Base-by-base conservation (phyloP, 768 basidiomycete species). In the Cystobasidium tubakii region DNA sequence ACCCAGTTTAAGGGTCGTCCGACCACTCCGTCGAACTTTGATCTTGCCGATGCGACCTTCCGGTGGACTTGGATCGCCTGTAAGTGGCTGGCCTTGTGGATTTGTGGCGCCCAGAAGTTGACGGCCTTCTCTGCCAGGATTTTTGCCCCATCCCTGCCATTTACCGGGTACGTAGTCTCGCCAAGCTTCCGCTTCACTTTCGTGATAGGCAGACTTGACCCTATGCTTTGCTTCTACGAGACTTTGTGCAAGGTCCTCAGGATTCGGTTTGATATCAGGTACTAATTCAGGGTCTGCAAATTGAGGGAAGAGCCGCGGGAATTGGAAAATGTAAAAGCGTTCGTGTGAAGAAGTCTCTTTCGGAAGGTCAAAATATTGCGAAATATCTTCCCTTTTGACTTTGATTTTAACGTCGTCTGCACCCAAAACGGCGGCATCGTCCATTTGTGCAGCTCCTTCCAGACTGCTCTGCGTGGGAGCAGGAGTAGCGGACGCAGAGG, bases 291-390 rank as follows among this genome's bases (percentile, higher is more conserved):
- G 10, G 66, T 46, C 44, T 46, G 55, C 55, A 76, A 75, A 29
- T 31, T 27, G 54, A 13, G 79, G 79, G 66, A 79, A 79, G 33
- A 69, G 65, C 44, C 79, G 74, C 6, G 79, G 79, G 75, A 78
- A 79, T 44, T 79, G 79, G 70, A 79, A 78, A 71, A 79, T 70
- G 76, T 78, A 79, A 29, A 79, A 72, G 44, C 73, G 75, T 67
- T 77, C 77, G 27, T 69, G 71, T 13, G 74, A 50, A 21, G 62
- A 57, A 60, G 74, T 53, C 76, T 76, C 73, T 29, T 10, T 0
- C 23, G 57, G 57, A 13, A 13, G 15, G 25, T 4, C 29, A 50
- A 43, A 43, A 65, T n/a, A 6, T 4, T 31, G 15, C 17, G 66
- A 55, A 43, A 67, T 53, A 29, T 66, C 50, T 31, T 73, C 62